Base-by-base conservation (phyloP, 257 asterid species). In the Nicotiana benthamiana region DNA sequence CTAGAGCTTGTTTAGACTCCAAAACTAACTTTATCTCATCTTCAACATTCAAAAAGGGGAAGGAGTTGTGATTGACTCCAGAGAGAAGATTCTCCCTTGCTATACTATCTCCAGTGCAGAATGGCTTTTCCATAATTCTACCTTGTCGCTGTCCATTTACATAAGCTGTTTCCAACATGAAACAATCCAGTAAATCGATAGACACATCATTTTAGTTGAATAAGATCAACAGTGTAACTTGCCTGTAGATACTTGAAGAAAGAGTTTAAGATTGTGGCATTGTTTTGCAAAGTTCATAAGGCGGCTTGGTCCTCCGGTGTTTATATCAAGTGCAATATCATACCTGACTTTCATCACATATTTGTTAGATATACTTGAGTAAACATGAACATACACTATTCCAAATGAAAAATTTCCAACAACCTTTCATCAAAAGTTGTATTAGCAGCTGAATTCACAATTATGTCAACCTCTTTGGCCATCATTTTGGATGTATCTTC, bases 101-200 rank as follows among this genome's bases (percentile, higher is more conserved):
- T 84, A 91, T 87, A 79, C 94, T 92, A 70, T 94, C 92, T 15
- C 97, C 97, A 27, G 75, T 66, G 87, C 86, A 30, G 87, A 96
- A 94, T 3, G 97, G 90, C 84, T 90, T 94, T 59, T 96, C 99
- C 93, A 90, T 90, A 30, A 94, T 84, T 80, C 87, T 88, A 67
- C 99, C 99, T 86, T 92, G 93, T 86, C 97, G 82, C 84, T 89
- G 90, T 66, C 99, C 99, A 80, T 96, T 96, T 40, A 94, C 99
- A 83, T 96, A 96, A 70, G 99, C 99, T 96, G 95, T 79, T 62
- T 77, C 22, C 30, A 72, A 72, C 78, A 72, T 72, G 78, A 63
- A 54, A 65, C 24, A 80, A 65, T 63, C 22, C 56, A 77, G 56
- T 75, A 26, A 28, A 10, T 57, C 64, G 6, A 5, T 4, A 40